Base-by-base conservation (phyloP, 2,329 filamentous ascomycete species). In the Phialophora expanda region DNA sequence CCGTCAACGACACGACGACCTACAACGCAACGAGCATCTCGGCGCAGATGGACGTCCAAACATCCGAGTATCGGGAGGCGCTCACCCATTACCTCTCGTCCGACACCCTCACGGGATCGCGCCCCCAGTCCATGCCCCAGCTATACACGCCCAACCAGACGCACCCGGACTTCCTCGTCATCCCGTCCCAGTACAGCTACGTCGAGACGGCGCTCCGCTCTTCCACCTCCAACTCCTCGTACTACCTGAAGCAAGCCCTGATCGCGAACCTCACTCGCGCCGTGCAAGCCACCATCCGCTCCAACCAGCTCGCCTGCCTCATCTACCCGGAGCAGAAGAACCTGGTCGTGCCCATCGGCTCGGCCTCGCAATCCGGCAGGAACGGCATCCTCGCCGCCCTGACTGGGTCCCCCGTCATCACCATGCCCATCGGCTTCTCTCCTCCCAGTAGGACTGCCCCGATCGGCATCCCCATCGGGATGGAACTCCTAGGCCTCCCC, bases 291-390 rank as follows among this genome's bases (percentile, higher is more conserved):
- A 86, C 85, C 0, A 87, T 89, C 66, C 73, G 76, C 0, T 64
- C 72, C 0, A 77, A 86, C 67, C 66, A 75, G 0, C 78, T 90
- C 14, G 84, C 88, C 72, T 86, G 84, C 0, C 71, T 89, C 41
- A 82, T 89, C 70, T 90, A 89, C 74, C 87, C 87, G 0, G 83
- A 89, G 73, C 87, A 90, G 71, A 83, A 83, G 72, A 88, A 88
- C 61, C 81, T 89, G 1, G 85, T 87, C 5, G 86, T 88, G 2
- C 81, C 82, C 54, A 75, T 88, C 26, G 86, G 86, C 2, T 81
- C 82, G 0, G 78, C 83, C 0, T 83, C 81, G 0, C 87, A 90
- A 75, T 77, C 77, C n/a, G 86, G 86, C 0, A 79, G 87, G 2
- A 90, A 87, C 69, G 85, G 84, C 2, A 84, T 86, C 55, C 72